Evolutionary conservation across 2,329 filamentous ascomycete genomes (phyloP).

Genomic region (Diaporthe humulicola): DNA sequence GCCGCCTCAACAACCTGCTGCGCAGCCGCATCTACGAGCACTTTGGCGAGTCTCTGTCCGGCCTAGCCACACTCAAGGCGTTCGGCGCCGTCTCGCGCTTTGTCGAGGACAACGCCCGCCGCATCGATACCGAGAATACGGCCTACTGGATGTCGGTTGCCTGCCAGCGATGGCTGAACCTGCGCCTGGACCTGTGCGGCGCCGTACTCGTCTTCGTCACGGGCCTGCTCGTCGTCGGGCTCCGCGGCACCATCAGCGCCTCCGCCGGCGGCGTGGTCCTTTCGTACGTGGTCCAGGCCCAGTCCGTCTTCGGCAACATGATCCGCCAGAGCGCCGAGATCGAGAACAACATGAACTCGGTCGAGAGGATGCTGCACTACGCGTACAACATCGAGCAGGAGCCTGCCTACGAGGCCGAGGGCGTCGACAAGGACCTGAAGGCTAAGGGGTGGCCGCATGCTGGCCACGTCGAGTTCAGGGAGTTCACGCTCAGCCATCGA

Average conservation of each 20-base stretch:
- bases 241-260: constrained; percentile 71
- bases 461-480: constrained; percentile 76
- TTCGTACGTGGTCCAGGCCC: constrained; percentile 75
- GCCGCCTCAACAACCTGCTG: constrained; percentile 75
- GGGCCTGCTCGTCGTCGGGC: constrained; percentile 75
- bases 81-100: constrained; percentile 74
- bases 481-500: constrained; percentile 78
- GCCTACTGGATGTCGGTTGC: constrained; percentile 78
- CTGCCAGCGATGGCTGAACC: constrained; percentile 76
- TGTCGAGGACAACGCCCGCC: constrained; percentile 59
- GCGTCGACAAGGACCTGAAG: constrained; percentile 12
- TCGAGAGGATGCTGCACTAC: constrained; percentile 76
- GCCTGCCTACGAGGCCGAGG: constrained; percentile 60
- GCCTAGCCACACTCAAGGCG: constrained; percentile 66
- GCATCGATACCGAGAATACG: constrained; percentile 75
- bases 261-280: constrained; percentile 75
- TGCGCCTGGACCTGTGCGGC: constrained; percentile 72
- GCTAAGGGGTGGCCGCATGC: constrained; percentile 73
- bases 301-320: constrained; percentile 62
- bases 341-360: constrained; percentile 79
- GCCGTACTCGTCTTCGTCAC: constrained; percentile 72
- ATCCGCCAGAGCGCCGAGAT: constrained; percentile 74
- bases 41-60: constrained; percentile 71
- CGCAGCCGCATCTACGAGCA: constrained; percentile 75
- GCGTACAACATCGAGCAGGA: constrained; percentile 74